phyloP scores from a whole-genome alignment of 495 filamentous ascomycete genomes.

The Haplographium delicatum region DNA sequence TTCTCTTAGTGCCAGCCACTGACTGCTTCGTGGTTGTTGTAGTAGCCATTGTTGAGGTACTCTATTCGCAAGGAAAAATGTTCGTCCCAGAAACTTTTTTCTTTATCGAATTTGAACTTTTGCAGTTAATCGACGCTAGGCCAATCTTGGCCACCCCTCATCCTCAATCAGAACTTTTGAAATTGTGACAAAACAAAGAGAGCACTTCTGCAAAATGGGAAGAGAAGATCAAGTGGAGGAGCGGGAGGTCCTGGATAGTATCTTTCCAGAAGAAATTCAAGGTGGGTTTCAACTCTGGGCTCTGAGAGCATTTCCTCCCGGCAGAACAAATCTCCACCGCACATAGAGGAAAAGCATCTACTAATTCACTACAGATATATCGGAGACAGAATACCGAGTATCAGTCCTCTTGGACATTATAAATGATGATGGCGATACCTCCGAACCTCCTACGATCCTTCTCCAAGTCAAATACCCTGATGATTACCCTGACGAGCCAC shows the following conservation, averaged over 20 bases:
- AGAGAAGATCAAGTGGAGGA: slow-evolving; percentile 93
- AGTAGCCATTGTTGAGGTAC: slow-evolving; percentile 21
- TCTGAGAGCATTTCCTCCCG: too few species aligned
- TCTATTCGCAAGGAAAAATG: neutral
- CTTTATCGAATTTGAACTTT: neutral
- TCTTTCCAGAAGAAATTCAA: slow-evolving; percentile 96
- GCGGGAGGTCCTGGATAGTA: slow-evolving; percentile 93
- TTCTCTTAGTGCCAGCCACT: slow-evolving; percentile 25
- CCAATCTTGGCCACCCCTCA: slow-evolving; percentile 1
- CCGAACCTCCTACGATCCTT: slow-evolving; percentile 59
- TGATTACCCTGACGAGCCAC: slow-evolving; percentile 81
- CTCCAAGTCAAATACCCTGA: slow-evolving; percentile 82
- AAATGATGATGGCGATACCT: slow-evolving; percentile 47
- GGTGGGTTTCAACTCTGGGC: slow-evolving; percentile 45
- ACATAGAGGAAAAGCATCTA: neutral
- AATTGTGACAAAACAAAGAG: too few species aligned
- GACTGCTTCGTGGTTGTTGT: slow-evolving; percentile 18
- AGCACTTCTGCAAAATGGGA: slow-evolving; percentile 59
- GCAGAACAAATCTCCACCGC: too few species aligned
- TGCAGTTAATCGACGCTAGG: slow-evolving; percentile 7
- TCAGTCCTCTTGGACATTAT: slow-evolving; percentile 69
- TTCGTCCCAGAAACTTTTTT: slow-evolving; percentile 9
- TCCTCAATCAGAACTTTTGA: too few species aligned
- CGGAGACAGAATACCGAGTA: slow-evolving; percentile 80
- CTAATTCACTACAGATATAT: slow-evolving; percentile 60